These are phyloP conservation scores for Podaxis sp. DNA, from an alignment of 768 basidiomycete species.

Conservation along the genomic window DNA sequence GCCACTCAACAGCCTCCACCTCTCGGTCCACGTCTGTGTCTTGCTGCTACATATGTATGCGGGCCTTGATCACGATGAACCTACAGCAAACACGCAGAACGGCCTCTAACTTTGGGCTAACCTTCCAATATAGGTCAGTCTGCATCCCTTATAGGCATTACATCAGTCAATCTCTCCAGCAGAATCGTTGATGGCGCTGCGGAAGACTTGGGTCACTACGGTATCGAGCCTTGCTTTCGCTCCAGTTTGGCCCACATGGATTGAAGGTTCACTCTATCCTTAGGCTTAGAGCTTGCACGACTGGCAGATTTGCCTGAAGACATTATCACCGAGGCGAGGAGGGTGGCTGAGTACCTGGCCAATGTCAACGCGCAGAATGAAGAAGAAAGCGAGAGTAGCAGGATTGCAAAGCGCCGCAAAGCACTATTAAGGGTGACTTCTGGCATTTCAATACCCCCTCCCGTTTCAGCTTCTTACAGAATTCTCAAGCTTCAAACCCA, in stretches of 20 bases:
- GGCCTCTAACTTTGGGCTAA: conserved; percentile 59
- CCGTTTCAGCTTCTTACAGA: not conserved
- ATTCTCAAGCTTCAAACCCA: conserved; percentile 62
- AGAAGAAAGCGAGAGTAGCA: conserved; percentile 59
- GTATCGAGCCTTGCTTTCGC: conserved; percentile 30
- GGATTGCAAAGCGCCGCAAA: conserved; percentile 60
- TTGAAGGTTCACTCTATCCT: not conserved
- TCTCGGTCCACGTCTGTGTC: conserved; percentile 66
- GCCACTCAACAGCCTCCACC: conserved; percentile 60
- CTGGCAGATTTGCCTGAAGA: conserved; percentile 82
- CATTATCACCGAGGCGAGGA: conserved; percentile 60
- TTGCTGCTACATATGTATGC: not conserved
- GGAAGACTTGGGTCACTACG: conserved; percentile 68
- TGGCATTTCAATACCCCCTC: not conserved
- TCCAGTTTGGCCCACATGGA: not conserved
- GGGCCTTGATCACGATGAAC: not conserved
- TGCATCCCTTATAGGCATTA: not conserved
- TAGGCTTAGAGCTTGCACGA: conserved; percentile 86
- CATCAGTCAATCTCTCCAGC: not conserved
- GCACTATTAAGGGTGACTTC: conserved; percentile 62
- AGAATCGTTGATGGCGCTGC: conserved; percentile 76
- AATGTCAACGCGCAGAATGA: conserved; percentile 55
- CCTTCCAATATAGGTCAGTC: conserved; percentile 74
- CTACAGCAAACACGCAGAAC: conserved; percentile 55
- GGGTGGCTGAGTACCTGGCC: conserved; percentile 58